Evolutionary conservation across 352 stramenopile genomes (phyloP).

Genomic region (Pythium guiyangense): DNA sequence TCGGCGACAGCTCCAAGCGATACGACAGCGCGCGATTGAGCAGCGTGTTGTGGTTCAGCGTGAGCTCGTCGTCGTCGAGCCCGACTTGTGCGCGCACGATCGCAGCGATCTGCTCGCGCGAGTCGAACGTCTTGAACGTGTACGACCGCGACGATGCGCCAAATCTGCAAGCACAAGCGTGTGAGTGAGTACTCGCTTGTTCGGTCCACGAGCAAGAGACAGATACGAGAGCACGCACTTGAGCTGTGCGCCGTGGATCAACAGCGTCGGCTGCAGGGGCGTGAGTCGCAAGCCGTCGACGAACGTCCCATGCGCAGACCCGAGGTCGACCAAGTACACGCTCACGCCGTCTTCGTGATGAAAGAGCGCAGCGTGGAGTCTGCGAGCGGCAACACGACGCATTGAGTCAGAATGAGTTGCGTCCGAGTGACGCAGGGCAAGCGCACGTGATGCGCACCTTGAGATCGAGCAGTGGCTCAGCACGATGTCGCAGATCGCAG

Average conservation of each 20-base stretch:
- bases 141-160: conserved; percentile 75
- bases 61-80: conserved; percentile 48
- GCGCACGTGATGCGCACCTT: conserved; percentile 11
- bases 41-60: conserved; percentile 78
- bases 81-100: conserved; percentile 46
- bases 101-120: conserved; percentile 63
- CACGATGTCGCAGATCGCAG: conserved; percentile 73
- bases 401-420: not conserved
- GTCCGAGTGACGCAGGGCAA: not conserved
- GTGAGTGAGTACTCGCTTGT: not conserved
- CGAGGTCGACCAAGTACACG: conserved; percentile 68
- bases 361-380: conserved; percentile 66
- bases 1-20: conserved; percentile 62
- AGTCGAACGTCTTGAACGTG: conserved; percentile 81
- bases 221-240: conserved; percentile 18
- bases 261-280: conserved; percentile 62
- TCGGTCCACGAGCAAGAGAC: not conserved
- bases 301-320: conserved; percentile 76
- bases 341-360: conserved; percentile 70
- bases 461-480: conserved; percentile 84
- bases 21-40: conserved; percentile 78
- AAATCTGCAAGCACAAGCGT: conserved; percentile 27
- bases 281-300: conserved; percentile 59
- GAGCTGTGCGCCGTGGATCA: conserved; percentile 54
- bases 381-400: conserved; percentile 1